A percentile compares a stretch with the other conserved stretches of the same genome.
Evolutionary conservation across 805 yeast genomes (phyloP).

Genomic region (Ogataea methanolica): DNA sequence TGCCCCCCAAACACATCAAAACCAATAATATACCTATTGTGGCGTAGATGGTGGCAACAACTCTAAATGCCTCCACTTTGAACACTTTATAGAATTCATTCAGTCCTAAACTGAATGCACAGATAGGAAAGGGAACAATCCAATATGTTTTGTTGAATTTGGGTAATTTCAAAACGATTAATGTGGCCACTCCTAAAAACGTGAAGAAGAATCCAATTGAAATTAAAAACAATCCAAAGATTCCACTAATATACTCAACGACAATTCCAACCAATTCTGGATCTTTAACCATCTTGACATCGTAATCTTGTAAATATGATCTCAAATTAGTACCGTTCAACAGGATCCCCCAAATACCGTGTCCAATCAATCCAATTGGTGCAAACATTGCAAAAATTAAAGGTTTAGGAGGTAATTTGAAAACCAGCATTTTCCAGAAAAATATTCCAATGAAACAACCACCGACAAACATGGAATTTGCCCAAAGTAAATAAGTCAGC

Average conservation of each 20-base stretch:
- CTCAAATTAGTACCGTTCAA: constrained; percentile 22
- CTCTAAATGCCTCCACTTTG: constrained; percentile 50
- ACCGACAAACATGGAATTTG: constrained; percentile 63
- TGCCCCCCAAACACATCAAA: constrained; percentile 32
- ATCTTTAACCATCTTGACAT: constrained; percentile 1
- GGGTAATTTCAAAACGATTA: constrained; percentile 25
- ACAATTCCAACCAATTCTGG: constrained; percentile 7
- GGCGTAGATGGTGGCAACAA: constrained; percentile 58
- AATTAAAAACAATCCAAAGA: constrained; percentile 13
- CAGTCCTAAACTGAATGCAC: constrained; percentile 65
- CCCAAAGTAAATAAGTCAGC: constrained; percentile 57
- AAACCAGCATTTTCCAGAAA: constrained; percentile 52
- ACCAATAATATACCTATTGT: constrained; percentile 42
- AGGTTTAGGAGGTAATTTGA: constrained; percentile 52
- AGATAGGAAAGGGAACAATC: constrained; percentile 84
- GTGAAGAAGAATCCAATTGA: constrained; percentile 34
- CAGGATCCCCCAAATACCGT: constrained; percentile 66
- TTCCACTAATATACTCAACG: constrained; percentile 8
- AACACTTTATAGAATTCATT: constrained; percentile 43
- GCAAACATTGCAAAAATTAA: constrained; percentile 59
- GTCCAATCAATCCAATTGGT: constrained; percentile 82
- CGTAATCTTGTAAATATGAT: constrained; percentile 9
- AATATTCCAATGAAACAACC: constrained; percentile 51
- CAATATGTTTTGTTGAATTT: constrained; percentile 53
- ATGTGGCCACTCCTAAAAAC: constrained; percentile 35